Conservation (phyloP, 768 basidiomycete species). For the Mycena amicta region DNA sequence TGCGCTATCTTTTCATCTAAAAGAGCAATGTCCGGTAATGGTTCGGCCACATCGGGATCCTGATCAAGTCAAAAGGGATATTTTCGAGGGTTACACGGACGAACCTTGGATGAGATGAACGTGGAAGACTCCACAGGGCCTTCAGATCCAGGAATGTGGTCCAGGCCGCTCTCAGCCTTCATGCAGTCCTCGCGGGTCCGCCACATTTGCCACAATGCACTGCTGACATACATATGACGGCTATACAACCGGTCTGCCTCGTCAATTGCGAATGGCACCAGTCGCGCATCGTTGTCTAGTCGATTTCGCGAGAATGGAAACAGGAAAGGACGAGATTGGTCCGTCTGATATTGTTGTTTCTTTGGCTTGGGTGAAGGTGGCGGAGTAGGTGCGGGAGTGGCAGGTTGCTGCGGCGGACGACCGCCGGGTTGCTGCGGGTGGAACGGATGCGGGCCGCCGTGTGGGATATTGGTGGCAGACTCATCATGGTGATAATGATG, state of each 20-base stretch:
- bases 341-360: slow-evolving; percentile 98
- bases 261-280: slow-evolving; percentile 95
- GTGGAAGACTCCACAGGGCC: slow-evolving; percentile 56
- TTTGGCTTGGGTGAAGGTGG: slow-evolving; percentile 83
- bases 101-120: slow-evolving; percentile 41
- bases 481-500: slow-evolving; percentile 94
- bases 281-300: slow-evolving; percentile 56
- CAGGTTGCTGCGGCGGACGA: slow-evolving; percentile 43
- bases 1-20: slow-evolving; percentile 78
- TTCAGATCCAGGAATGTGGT: slow-evolving; percentile 72
- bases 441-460: slow-evolving; percentile 32
- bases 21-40: slow-evolving; percentile 70
- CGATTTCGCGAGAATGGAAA: slow-evolving; percentile 88
- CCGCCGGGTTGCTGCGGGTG: slow-evolving; percentile 35
- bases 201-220: slow-evolving; percentile 94
- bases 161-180: slow-evolving; percentile 89
- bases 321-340: slow-evolving; percentile 90
- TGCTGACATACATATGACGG: slow-evolving; percentile 86
- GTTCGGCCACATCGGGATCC: slow-evolving; percentile 64
- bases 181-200: slow-evolving; percentile 93
- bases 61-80: slow-evolving; percentile 27
- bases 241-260: slow-evolving; percentile 92
- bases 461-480: slow-evolving; percentile 31
- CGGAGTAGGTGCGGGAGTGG: slow-evolving; percentile 90
- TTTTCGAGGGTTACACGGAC: slow-evolving; percentile 14